Conservation (phyloP, 352 stramenopile species). For the Peronospora belbahrii region DNA sequence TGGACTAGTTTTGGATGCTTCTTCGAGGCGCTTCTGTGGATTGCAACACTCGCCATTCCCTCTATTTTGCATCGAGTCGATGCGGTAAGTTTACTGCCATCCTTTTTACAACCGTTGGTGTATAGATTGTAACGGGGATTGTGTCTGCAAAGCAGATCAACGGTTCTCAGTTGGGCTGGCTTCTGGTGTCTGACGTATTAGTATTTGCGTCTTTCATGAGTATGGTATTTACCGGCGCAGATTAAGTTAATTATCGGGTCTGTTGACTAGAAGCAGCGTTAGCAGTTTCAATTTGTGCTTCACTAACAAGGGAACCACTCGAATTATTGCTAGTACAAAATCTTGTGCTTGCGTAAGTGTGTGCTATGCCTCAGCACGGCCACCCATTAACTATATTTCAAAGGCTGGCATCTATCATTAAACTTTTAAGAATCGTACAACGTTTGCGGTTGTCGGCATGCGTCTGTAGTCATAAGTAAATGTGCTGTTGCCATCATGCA, state of each 20-base stretch:
- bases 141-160: slow-evolving; percentile 36
- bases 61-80: slow-evolving; percentile 59
- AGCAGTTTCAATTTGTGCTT: no score
- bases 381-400: no score
- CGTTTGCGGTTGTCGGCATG: no score
- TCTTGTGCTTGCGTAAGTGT: neutral
- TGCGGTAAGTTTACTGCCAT: slow-evolving; percentile 29
- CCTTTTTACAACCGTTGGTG: neutral
- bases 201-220: slow-evolving; percentile 53
- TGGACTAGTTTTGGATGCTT: slow-evolving; percentile 69
- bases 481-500: no score
- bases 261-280: neutral
- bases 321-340: no score
- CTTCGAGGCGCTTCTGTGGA: slow-evolving; percentile 67
- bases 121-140: neutral
- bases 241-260: slow-evolving; percentile 8
- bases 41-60: slow-evolving; percentile 50
- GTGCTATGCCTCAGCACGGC: no score
- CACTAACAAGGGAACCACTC: no score
- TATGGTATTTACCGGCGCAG: slow-evolving; percentile 38
- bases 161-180: slow-evolving; percentile 46
- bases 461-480: no score
- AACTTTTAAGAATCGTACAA: no score
- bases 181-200: slow-evolving; percentile 52
- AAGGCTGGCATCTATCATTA: no score